Evolutionary conservation across 371 early-diverging fungal species (phyloP), one percentile per base, ranked within the genome.

Genomic region (Mucor racemosus): DNA sequence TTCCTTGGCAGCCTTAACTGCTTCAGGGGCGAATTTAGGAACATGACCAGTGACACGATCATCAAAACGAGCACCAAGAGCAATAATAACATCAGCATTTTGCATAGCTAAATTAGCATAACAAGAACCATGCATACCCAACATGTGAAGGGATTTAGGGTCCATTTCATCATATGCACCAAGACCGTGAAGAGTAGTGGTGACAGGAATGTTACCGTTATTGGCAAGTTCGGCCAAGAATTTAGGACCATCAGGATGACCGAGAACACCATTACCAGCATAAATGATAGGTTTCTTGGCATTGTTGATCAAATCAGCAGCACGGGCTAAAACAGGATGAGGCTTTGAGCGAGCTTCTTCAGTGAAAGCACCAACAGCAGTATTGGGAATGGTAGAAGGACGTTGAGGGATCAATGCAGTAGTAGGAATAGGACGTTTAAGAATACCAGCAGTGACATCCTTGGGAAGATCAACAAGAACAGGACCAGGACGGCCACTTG

Each of bases 81-180:
- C 94, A 74, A 98, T 85, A 66, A 98, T 92, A 44, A 94, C 79
- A 81, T 98, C 99, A 39, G 99, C 96, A 66, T 90, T 85, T 79
- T 98, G 97, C 91, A 98, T 97, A 33, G 97, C 94, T 71, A 98
- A 77, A 76, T 98, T 98, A 66, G 99, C 99, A 77, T 96, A 98
- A 35, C 92, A 96, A 57, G 92, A 86, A 33, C 99, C 99, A 80
- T 98, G 99, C 99, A 98, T 98, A 68, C 99, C 99, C 35, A 98
- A 87, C 99, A 98, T 98, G 77, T 97, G 96, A 62, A 98, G 84
- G 34, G 92, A 90, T 65, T 89, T 91, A 19, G 93, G 92, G 75
- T 95, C 92, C 64, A 82, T 69, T 79, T 98, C 99, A 73, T 97
- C 97, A 74, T 91, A 97, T 6, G 92, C 91, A 60, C 97, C 99